Conservation (phyloP, 1,284 basidiomycete genomes). For the Marasmius tenuissimus region DNA sequence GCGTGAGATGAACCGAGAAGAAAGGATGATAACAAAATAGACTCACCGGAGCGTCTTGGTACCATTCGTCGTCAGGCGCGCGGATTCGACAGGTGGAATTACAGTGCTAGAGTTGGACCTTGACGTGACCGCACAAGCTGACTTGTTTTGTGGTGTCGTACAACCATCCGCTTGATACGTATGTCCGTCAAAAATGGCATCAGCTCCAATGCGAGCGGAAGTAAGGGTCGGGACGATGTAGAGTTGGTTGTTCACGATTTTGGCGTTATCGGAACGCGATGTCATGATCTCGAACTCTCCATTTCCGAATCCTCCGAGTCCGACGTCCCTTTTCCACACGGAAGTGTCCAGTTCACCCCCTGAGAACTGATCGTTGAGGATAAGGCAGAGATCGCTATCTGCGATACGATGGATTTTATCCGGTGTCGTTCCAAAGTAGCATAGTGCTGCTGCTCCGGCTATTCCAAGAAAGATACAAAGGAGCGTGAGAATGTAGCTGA, state of each 20-base stretch:
- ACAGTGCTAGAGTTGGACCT: conserved; percentile 38
- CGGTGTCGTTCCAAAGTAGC: conserved; percentile 34
- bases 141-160: conserved; percentile 22
- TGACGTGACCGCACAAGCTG: conserved; percentile 33
- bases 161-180: conserved; percentile 9
- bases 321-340: conserved; percentile 62
- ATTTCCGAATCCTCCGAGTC: conserved; percentile 78
- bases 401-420: conserved; percentile 33
- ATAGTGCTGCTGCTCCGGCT: conserved; percentile 39
- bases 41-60: conserved; percentile 50
- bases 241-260: conserved; percentile 66
- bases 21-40: neutral
- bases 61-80: conserved; percentile 71
- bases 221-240: conserved; percentile 83
- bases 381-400: conserved; percentile 53
- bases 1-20: neutral
- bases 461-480: conserved; percentile 41
- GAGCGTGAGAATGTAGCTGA: conserved; percentile 47
- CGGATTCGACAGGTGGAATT: conserved; percentile 77
- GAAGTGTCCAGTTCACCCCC: conserved; percentile 34
- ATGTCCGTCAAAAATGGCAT: conserved; percentile 32
- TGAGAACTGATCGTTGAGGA: conserved; percentile 73
- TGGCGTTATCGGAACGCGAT: conserved; percentile 66
- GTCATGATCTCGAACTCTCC: conserved; percentile 84
- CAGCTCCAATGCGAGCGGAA: conserved; percentile 47